Base-by-base conservation (phyloP, 192 early-diverging fungal genomes). In the Entomortierella lignicola region DNA sequence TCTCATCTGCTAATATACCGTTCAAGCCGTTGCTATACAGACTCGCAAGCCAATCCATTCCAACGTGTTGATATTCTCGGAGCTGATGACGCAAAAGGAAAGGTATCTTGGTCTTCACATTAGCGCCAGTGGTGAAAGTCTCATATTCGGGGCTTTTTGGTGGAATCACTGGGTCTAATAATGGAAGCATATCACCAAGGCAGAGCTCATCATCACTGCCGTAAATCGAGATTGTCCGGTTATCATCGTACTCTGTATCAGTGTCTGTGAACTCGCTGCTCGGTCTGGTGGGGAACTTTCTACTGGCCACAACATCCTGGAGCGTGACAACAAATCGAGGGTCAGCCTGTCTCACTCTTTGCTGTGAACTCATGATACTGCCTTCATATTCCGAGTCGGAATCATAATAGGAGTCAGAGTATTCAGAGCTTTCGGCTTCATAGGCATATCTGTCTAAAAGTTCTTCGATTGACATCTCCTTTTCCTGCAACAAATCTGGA, bases 11-110 rank as follows among this genome's bases (percentile, higher is more conserved):
- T 31, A 91, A 70, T 54, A 91, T 91, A 32, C 90, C 90, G 70
- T 95, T 96, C 52, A 96, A 79, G 4, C 91, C 90, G 58, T 96
- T 94, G 50, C 89, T 89, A 77, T 96, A 96, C 37, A 98, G 82
- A 58, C 87, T 90, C 18, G 92, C 92, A 29, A 98, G 83, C 97
- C 97, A 98, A 64, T 94, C 94, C 74, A 96, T 81, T 3, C 97
- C 97, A 23, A 93, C 91, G 51, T 92, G 85, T 74, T 98, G 97
- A 82, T 98, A 97, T 73, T 93, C 92, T 53, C 95, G 89, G 71
- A 98, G 86, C 25, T 68, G 82, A 29, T 91, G 91, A 20, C 91
- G 83, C 50, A 93, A 62, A 30, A 93, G 80, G 57, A 84, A 85
- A 1, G 92, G 91, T 8, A 89, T 82, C 30, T 65, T 72, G 41